phyloP scores from a whole-genome alignment of 2,329 filamentous ascomycete genomes.

The Acephala macrosclerotiorum region DNA sequence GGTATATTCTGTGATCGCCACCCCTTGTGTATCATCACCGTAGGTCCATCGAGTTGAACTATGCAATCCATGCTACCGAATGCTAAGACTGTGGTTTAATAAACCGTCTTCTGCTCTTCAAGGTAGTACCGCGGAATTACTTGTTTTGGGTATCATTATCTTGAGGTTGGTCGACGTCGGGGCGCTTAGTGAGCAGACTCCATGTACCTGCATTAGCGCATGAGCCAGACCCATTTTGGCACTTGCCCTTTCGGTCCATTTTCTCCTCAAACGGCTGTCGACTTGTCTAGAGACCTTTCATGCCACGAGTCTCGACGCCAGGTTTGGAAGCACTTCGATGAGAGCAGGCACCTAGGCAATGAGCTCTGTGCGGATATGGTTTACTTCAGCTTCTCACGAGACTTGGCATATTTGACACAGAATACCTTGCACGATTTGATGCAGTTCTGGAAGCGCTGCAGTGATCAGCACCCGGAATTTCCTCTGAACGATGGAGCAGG shows the following conservation, averaged over 20 bases:
- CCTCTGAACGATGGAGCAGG: not conserved
- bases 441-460: not conserved
- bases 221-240: not conserved
- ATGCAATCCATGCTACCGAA: not conserved
- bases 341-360: not conserved
- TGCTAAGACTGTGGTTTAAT: not conserved
- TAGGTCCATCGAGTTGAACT: not conserved
- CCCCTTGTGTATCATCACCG: constrained; percentile 16
- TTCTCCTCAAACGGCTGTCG: not conserved
- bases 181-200: not conserved
- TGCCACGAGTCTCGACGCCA: not conserved
- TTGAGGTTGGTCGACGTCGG: not conserved
- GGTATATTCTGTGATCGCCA: constrained; percentile 5
- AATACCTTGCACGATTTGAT: not conserved
- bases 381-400: not conserved
- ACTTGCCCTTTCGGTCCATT: not conserved
- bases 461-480: not conserved
- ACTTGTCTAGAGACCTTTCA: not conserved
- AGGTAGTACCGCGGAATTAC: not conserved
- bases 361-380: not conserved
- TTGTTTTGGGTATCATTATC: not conserved
- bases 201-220: not conserved
- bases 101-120: not conserved
- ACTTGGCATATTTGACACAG: not conserved
- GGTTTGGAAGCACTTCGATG: not conserved